These are phyloP conservation scores for Phialocephala subalpina DNA, from an alignment of 2,329 filamentous ascomycete species.

Conservation along the genomic window DNA sequence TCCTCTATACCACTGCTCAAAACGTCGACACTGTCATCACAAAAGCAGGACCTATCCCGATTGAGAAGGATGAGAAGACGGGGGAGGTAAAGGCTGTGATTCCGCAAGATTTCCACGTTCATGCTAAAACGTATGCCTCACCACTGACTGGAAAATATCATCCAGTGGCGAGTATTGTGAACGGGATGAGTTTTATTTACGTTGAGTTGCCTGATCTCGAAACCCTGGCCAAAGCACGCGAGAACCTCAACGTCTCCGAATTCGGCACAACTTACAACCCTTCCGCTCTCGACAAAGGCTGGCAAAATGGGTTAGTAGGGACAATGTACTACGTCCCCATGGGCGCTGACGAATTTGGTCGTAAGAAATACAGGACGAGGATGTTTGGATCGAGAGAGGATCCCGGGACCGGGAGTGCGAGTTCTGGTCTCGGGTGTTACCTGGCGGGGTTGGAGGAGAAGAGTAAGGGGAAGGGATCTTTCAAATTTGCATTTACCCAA, in stretches of 20 bases:
- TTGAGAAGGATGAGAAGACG: constrained; percentile 14
- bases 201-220: constrained; percentile 67
- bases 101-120: constrained; percentile 71
- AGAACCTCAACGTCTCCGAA: constrained; percentile 42
- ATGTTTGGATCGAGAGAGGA: constrained; percentile 68
- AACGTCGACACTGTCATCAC: constrained; percentile 43
- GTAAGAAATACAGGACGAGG: constrained; percentile 55
- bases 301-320: constrained; percentile 60
- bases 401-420: constrained; percentile 68
- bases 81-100: constrained; percentile 60
- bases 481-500: constrained; percentile 64
- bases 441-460: constrained; percentile 53
- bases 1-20: constrained; percentile 44
- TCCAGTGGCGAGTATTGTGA: constrained; percentile 65
- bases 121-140: constrained; percentile 53
- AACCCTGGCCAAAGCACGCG: constrained; percentile 57
- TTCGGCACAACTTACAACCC: constrained; percentile 23
- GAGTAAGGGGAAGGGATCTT: constrained; percentile 24
- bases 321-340: constrained; percentile 67
- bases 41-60: constrained; percentile 55
- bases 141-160: constrained; percentile 46
- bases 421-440: constrained; percentile 62
- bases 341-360: constrained; percentile 41
- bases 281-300: constrained; percentile 57
- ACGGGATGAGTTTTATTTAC: constrained; percentile 76